These are phyloP conservation scores for Phytopythium oedochilum DNA, from an alignment of 352 stramenopile genomes.

Conservation along the genomic window DNA sequence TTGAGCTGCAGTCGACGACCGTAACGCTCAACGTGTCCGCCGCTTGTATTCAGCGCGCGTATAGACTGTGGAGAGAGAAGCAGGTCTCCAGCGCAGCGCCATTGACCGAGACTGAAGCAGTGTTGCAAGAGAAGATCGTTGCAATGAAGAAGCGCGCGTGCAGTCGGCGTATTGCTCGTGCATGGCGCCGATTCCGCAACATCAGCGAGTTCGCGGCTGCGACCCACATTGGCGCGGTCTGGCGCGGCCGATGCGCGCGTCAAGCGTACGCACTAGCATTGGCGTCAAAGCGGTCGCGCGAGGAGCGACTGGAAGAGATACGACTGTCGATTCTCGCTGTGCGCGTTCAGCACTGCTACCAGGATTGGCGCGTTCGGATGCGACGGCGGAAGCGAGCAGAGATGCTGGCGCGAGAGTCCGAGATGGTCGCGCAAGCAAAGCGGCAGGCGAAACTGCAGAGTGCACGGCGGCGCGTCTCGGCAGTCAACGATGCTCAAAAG, in stretches of 20 bases:
- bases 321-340: slow-evolving; percentile 21
- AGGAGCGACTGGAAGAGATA: slow-evolving; percentile 18
- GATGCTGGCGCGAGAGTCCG: slow-evolving; percentile 26
- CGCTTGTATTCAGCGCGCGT: background rate
- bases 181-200: slow-evolving; percentile 1
- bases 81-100: background rate
- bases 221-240: slow-evolving; percentile 8
- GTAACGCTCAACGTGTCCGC: background rate
- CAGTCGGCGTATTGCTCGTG: background rate
- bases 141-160: background rate
- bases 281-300: slow-evolving; percentile 12
- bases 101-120: background rate
- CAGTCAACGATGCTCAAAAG: background rate
- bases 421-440: slow-evolving; percentile 27
- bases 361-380: slow-evolving; percentile 20
- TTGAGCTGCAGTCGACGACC: background rate
- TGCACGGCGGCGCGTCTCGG: background rate
- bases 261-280: slow-evolving; percentile 12
- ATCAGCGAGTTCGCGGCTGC: background rate
- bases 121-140: background rate
- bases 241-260: slow-evolving; percentile 17
- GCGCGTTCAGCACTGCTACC: slow-evolving; percentile 28
- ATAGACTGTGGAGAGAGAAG: background rate
- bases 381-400: slow-evolving; percentile 17
- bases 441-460: background rate